Conservation (phyloP, 1,284 basidiomycete genomes). For the Cryptococcus sp. region DNA sequence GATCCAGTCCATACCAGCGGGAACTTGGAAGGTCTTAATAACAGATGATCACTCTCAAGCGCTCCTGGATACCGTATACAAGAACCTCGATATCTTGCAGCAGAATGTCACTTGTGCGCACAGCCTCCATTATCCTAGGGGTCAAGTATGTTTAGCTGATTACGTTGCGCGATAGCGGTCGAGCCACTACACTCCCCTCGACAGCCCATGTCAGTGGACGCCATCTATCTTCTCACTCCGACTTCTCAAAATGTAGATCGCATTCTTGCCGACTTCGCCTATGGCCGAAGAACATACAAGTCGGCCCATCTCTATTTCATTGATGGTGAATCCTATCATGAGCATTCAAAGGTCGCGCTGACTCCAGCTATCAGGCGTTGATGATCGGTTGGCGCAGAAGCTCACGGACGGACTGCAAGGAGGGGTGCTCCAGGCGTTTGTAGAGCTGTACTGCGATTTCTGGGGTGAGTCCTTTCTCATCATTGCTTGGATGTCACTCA, state of each 20-base stretch:
- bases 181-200: conserved; percentile 58
- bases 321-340: conserved; percentile 65
- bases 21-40: conserved; percentile 93
- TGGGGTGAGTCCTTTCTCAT: conserved; percentile 62
- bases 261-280: conserved; percentile 79
- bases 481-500: background rate
- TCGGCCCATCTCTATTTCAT: conserved; percentile 92
- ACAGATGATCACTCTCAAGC: conserved; percentile 89
- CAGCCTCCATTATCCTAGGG: background rate
- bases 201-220: conserved; percentile 81
- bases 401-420: conserved; percentile 58
- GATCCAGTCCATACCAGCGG: conserved; percentile 67
- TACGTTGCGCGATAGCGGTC: conserved; percentile 43
- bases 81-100: conserved; percentile 88
- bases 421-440: conserved; percentile 63
- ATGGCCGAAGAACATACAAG: conserved; percentile 68
- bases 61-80: conserved; percentile 81
- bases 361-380: conserved; percentile 38
- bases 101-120: conserved; percentile 89
- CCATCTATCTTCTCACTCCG: conserved; percentile 90
- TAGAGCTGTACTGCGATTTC: conserved; percentile 87
- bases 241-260: conserved; percentile 92
- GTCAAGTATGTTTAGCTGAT: background rate
- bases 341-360: background rate
- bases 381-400: conserved; percentile 71